Base-by-base conservation (phyloP, 2,329 filamentous ascomycete genomes). In the Calonectria crousiana region DNA sequence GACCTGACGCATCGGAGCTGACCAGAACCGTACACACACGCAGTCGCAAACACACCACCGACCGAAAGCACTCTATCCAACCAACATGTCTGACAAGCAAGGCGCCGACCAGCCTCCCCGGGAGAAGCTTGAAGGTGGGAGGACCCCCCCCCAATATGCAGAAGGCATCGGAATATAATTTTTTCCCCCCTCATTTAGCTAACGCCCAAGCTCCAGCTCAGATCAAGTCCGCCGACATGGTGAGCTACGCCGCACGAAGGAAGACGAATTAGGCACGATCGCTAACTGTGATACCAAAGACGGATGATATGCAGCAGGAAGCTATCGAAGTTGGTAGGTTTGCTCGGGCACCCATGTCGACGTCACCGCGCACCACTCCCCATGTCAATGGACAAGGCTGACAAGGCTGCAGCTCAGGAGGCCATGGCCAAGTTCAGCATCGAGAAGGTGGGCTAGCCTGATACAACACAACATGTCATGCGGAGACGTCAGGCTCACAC, bases 191-290 rank as follows among this genome's bases (percentile, higher is more conserved):
- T n/a, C 41, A 6, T 47, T 51, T 38, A 47, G 66, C 73, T 74
- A 74, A 74, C 64, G n/a, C 13, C 20, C 69, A 75, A 78, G 74
- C 78, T 81, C 78, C 83, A 99, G 97, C 95, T 77, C 95, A 98
- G 88, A 93, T 99, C 87, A 99, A 99, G 90, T 98, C 96, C 80
- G 96, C 95, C 74, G 97, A 99, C 84, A 99, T 99, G 97, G 97
- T 98, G 90, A 86, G 89, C 62, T 71, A 71, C 34, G 68, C 56
- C 49, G 56, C 67, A 68, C 34, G 9, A n/a, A n/a, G 74, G 72
- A n/a, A 51, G 70, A 69, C 49, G 71, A 23, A 49, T 47, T 56
- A 62, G 60, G 74, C 67, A 73, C 71, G 68, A 74, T 68, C 52
- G 77, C 84, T 86, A 78, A 87, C 80, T 34, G 52, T 65, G 56